Percentiles rank a stretch among this genome's conserved stretches.
Evolutionary conservation across 1,284 basidiomycete genomes (phyloP).

Genomic region (Boletus smithii): DNA sequence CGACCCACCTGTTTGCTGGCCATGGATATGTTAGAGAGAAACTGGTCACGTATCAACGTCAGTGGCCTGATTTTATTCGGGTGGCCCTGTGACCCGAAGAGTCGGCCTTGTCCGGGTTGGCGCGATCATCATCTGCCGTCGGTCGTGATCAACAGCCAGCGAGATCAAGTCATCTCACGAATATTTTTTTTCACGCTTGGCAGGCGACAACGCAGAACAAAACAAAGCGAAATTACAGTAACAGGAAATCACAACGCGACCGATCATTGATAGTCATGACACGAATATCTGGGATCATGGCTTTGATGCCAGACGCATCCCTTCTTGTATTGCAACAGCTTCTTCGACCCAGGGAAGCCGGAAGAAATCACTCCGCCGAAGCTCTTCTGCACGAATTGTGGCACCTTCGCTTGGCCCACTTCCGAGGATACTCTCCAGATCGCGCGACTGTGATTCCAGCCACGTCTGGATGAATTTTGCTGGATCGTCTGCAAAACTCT

Average conservation of each 20-base stretch:
- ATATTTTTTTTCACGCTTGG: conserved; percentile 1
- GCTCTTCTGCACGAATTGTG: conserved; percentile 80
- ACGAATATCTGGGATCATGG: conserved; percentile 15
- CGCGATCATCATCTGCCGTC: too few relatives aligned
- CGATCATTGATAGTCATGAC: not conserved
- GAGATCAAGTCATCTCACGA: not conserved
- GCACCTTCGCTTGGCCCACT: conserved; percentile 81
- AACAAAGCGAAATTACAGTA: too few relatives aligned
- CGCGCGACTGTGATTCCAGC: conserved; percentile 87
- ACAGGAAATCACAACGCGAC: too few relatives aligned
- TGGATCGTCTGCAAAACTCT: conserved; percentile 80
- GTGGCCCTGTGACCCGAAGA: conserved; percentile 9
- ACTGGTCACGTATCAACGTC: not conserved
- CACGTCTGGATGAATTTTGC: conserved; percentile 83
- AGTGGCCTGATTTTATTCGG: conserved; percentile 19
- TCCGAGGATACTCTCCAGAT: conserved; percentile 86
- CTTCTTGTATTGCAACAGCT: conserved; percentile 56
- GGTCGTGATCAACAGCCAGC: not conserved
- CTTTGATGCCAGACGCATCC: conserved; percentile 48
- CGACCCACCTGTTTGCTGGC: conserved; percentile 55
- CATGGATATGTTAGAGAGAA: conserved; percentile 35
- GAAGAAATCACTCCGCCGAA: conserved; percentile 88
- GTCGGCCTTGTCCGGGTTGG: conserved; percentile 19
- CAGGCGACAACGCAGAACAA: conserved; percentile 1
- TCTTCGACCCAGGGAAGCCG: conserved; percentile 85